Conservation (phyloP, 768 basidiomycete species). For the Trametes meyenii region DNA sequence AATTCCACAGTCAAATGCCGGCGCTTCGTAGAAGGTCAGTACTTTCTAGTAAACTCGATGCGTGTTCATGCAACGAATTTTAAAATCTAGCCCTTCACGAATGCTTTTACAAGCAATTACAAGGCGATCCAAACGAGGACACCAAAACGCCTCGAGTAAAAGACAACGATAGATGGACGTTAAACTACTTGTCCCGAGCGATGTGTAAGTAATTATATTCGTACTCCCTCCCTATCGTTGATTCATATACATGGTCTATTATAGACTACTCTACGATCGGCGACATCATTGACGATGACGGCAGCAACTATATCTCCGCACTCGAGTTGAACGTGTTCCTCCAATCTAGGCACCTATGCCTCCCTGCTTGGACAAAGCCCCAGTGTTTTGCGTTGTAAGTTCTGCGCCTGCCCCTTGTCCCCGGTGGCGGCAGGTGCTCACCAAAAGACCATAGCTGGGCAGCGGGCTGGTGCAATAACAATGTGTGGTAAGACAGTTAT, state of each 20-base stretch:
- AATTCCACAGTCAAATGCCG: conserved; percentile 5
- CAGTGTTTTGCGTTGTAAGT: conserved; percentile 21
- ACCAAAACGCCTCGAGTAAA: background rate
- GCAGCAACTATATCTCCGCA: conserved; percentile 10
- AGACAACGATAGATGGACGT: conserved; percentile 13
- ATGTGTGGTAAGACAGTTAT: background rate
- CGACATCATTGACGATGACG: conserved; percentile 14
- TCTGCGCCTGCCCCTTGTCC: too few species aligned
- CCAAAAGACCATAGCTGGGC: conserved; percentile 9
- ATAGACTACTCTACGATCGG: conserved; percentile 19
- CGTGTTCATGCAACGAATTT: too few species aligned
- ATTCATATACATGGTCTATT: too few species aligned
- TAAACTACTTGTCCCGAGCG: conserved; percentile 7
- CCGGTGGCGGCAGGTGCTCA: too few species aligned
- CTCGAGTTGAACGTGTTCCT: conserved; percentile 13
- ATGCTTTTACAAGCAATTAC: background rate
- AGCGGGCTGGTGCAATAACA: conserved; percentile 21
- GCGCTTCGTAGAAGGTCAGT: conserved; percentile 13
- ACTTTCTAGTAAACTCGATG: too few species aligned
- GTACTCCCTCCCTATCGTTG: too few species aligned
- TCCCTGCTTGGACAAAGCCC: conserved; percentile 3
- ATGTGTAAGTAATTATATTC: conserved; percentile 3
- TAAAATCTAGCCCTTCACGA: background rate
- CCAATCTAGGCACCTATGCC: background rate
- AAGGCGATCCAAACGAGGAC: background rate